Conservation (phyloP, 176 grass and related monocot genomes). For the Leersia perrieri region DNA sequence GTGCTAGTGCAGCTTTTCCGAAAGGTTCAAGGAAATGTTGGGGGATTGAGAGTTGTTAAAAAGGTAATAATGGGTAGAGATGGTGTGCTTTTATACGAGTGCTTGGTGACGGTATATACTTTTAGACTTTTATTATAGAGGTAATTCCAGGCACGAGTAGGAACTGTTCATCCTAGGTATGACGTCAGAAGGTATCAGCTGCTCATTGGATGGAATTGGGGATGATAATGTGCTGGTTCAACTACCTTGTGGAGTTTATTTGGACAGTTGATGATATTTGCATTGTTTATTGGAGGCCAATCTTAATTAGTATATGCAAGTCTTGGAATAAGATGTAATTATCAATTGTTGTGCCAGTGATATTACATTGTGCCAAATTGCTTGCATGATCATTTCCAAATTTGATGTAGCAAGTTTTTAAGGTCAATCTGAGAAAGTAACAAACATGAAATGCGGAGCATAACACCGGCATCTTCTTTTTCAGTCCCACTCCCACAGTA, state of each 20-base stretch:
- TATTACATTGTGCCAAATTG: neutral
- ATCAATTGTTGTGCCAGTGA: neutral
- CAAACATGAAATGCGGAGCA: neutral
- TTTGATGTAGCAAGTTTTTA: neutral
- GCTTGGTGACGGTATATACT: neutral
- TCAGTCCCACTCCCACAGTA: neutral
- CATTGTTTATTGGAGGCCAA: neutral
- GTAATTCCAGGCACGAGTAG: neutral
- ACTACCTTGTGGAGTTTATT: constrained; percentile 21
- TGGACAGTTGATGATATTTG: neutral
- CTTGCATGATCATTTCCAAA: neutral
- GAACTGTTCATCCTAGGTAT: neutral
- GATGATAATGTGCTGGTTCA: neutral
- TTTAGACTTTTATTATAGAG: neutral
- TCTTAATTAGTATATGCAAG: neutral
- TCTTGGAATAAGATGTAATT: neutral
- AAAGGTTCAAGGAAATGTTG: neutral
- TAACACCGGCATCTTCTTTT: neutral
- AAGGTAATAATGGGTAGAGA: neutral
- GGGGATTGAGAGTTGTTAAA: neutral
- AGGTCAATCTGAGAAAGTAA: neutral
- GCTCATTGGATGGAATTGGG: constrained; percentile 1
- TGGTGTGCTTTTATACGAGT: neutral
- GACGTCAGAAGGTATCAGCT: neutral
- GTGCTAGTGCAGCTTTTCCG: neutral